Evolutionary conservation across 768 basidiomycete genomes (phyloP).

Genomic region (Leccinum subgranulosum): DNA sequence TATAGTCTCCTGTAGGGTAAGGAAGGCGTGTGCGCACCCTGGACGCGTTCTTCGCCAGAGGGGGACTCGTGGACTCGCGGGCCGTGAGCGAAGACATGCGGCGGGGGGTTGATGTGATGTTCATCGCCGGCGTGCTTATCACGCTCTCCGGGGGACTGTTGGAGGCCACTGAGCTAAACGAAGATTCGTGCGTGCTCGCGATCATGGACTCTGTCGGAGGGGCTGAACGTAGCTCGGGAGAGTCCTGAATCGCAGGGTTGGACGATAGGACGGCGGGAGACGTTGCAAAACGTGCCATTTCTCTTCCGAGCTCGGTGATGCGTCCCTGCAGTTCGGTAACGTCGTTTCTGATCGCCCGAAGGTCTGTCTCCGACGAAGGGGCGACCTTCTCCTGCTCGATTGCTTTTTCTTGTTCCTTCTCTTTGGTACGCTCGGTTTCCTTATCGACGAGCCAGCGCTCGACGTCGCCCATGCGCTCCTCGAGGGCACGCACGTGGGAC

Average conservation of each 20-base stretch:
- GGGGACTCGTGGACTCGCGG: conserved; percentile 63
- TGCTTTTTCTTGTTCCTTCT: conserved; percentile 38
- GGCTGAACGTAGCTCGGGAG: conserved; percentile 42
- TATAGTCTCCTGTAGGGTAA: conserved; percentile 82
- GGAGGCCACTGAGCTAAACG: conserved; percentile 19
- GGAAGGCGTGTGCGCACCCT: conserved; percentile 52
- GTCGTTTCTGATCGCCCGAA: conserved; percentile 62
- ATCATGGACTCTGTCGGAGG: conserved; percentile 50
- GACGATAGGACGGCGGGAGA: conserved; percentile 44
- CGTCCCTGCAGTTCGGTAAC: conserved; percentile 72
- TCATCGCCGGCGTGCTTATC: conserved; percentile 13
- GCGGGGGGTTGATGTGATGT: conserved; percentile 27
- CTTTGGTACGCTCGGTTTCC: conserved; percentile 52
- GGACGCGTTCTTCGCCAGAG: conserved; percentile 37
- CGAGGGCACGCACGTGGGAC: conserved; percentile 83
- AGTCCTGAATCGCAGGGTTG: conserved; percentile 43
- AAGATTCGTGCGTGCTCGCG: conserved; percentile 27
- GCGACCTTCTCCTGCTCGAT: conserved; percentile 3
- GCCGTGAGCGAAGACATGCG: conserved; percentile 40
- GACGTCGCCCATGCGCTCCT: conserved; percentile 90
- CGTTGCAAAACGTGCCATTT: conserved; percentile 72
- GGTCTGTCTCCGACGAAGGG: conserved; percentile 31
- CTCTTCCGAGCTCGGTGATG: conserved; percentile 70
- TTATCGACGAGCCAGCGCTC: conserved; percentile 87
- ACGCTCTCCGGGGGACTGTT: conserved; percentile 13